phyloP scores from a whole-genome alignment of 2,329 filamentous ascomycete genomes.

The Delphinella strobiligena region DNA sequence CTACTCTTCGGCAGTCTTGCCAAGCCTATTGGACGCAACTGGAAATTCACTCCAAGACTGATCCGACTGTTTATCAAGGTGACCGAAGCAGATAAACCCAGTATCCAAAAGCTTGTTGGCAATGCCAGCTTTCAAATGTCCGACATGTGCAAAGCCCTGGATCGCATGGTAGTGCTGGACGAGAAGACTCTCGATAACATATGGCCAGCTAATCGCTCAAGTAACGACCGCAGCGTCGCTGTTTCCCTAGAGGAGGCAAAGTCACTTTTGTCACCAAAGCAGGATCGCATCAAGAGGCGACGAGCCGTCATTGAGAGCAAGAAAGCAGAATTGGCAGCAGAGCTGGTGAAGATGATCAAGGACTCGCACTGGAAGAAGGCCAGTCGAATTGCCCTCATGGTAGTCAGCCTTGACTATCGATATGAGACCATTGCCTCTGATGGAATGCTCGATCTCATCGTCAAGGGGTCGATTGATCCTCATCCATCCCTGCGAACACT shows the following conservation, averaged over 20 bases:
- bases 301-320: conserved; percentile 67
- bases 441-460: conserved; percentile 71
- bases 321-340: conserved; percentile 68
- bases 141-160: conserved; percentile 81
- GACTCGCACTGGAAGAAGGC: conserved; percentile 95
- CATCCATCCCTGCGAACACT: conserved; percentile 76
- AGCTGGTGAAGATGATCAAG: conserved; percentile 65
- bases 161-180: conserved; percentile 75
- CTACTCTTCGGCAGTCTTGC: conserved; percentile 78
- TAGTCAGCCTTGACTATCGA: conserved; percentile 80
- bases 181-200: conserved; percentile 58
- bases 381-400: conserved; percentile 76
- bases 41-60: conserved; percentile 85
- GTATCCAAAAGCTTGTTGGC: conserved; percentile 78
- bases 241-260: conserved; percentile 43
- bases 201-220: conserved; percentile 38
- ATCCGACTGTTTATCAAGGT: conserved; percentile 85
- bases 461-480: conserved; percentile 72
- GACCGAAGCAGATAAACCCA: conserved; percentile 81
- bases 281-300: conserved; percentile 62
- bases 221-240: conserved; percentile 19
- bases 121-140: conserved; percentile 75
- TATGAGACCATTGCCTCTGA: conserved; percentile 77
- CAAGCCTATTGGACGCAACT: conserved; percentile 80
- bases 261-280: conserved; percentile 50